Base-by-base conservation (phyloP, 768 basidiomycete genomes). In the Termitomyces sp. region DNA sequence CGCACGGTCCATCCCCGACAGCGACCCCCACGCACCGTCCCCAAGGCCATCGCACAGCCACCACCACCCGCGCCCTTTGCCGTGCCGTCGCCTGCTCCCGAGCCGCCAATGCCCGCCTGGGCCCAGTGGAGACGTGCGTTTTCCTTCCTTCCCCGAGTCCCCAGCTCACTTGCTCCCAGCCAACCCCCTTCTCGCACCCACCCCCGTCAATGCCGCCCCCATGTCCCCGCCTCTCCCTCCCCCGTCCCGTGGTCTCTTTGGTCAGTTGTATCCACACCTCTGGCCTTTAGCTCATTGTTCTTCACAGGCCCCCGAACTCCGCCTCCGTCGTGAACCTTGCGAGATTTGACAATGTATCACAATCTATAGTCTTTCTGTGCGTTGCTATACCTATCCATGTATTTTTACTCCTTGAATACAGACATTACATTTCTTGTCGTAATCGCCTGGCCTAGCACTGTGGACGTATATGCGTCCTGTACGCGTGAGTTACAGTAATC, bases 61-160 rank as follows among this genome's bases (percentile, higher is more conserved):
- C 5, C 42, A 48, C 47, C 2, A 20, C 45, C 52, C 4, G 12
- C 15, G 5, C n/a, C 50, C 10, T 3, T 8, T n/a, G n/a, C 56
- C 1, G 69, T 76, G 15, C 77, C 75, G 10, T 77, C 79, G 0
- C 76, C 80, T 0, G 71, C 68, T 1, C 76, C 80, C 1, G 79
- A 79, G 11, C 79, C 80, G 0, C 77, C 81, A 36, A 31, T 85
- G 29, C 89, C 90, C n/a, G 83, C 91, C 0, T 92, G 91, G 91
- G 84, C 89, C 0, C 89, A 91, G 11, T 60, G 61, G 64, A 57
- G 56, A 56, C 63, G 63, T 64, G 10, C 4, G 60, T 58, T 5
- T 5, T 14, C 12, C 12, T 40, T 14, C 38, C 12, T 40, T 5
- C 12, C 25, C 25, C 25, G 25, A 25, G 1, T 25, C 25, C 25